Base-by-base conservation (phyloP, 2,329 filamentous ascomycete species). In the Teratosphaeria zuluensis region DNA sequence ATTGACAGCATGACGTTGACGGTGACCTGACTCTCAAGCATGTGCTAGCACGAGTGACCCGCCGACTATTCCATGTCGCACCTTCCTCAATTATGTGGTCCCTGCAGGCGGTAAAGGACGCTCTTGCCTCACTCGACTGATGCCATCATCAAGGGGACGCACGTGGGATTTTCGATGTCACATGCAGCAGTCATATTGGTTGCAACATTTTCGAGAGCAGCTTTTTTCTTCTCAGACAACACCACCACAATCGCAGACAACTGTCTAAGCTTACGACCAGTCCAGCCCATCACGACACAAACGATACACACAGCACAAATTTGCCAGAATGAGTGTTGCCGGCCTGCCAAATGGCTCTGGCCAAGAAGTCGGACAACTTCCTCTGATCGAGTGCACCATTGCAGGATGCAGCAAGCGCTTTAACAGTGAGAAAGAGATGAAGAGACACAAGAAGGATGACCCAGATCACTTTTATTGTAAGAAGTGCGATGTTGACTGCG, bases 371-470 rank as follows among this genome's bases (percentile, higher is more conserved):
- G 64, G 62, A 19, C 5, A 54, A 55, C 66, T 68, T 8, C 63
- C 68, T 54, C 56, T 57, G 5, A 54, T 73, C 61, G 64, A 68
- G 30, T 70, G 77, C 61, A 69, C 62, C 19, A 82, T 80, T 69
- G 77, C 75, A 2, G 66, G 73, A 55, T 84, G 82, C 71, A 61
- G 65, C 24, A 67, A 71, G 46, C 69, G 65, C 19, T 85, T 84
- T 67, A 62, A 70, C 8, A 76, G 72, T 0, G 66, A 71, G 11
- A 71, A 74, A 51, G 73, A 74, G 1, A 79, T 84, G 76, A 76
- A 72, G 55, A 67, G 66, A 2, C 82, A 85, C 72, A 84, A 84
- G 66, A 72, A 69, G 19, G 58, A 71, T 24, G 70, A 73, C 2
- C 68, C 73, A 1, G 69, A 74, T 9, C 78, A 80, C 59, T 64